Conservation (phyloP, 139 green algal genomes). For the Picocystis salinarum region DNA sequence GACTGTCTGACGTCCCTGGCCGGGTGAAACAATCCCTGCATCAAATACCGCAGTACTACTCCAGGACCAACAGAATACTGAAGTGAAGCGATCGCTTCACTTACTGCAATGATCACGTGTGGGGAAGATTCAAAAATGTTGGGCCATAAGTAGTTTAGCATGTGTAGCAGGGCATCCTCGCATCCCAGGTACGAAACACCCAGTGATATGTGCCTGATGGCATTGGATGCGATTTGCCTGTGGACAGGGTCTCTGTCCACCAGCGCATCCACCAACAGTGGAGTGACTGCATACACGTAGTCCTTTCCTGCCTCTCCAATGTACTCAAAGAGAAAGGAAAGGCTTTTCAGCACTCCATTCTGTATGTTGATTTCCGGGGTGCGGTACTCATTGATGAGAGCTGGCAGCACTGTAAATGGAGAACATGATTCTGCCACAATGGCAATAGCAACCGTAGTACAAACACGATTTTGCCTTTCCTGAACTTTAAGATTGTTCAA, state of each 20-base stretch:
- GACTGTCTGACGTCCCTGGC: conserved; percentile 78
- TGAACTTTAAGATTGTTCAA: conserved; percentile 99
- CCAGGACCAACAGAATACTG: conserved; percentile 64
- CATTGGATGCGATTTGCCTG: conserved; percentile 74
- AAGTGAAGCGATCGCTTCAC: conserved; percentile 75
- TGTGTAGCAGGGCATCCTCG: conserved; percentile 85
- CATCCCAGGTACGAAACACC: conserved; percentile 82
- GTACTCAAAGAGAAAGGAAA: conserved; percentile 99
- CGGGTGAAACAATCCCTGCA: conserved; percentile 86
- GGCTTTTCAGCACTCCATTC: conserved; percentile 95
- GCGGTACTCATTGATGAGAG: conserved; percentile 90
- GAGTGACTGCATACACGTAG: conserved; percentile 94
- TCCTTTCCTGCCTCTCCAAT: conserved; percentile 99
- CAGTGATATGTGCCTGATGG: conserved; percentile 79
- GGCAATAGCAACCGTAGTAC: conserved; percentile 96
- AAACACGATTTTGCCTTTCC: conserved; percentile 96
- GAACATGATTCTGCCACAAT: conserved; percentile 97
- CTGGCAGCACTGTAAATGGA: conserved; percentile 97
- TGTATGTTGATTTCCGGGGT: conserved; percentile 95
- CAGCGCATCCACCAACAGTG: conserved; percentile 87
- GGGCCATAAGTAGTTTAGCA: conserved; percentile 96
- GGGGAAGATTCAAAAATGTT: conserved; percentile 95
- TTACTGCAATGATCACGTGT: conserved; percentile 83
- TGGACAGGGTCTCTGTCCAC: conserved; percentile 93
- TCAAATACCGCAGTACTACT: conserved; percentile 74